Evolutionary conservation across 106 monocot species (phyloP), one percentile per base, ranked within the genome.

Genomic region (Xerophyta viscosa): DNA sequence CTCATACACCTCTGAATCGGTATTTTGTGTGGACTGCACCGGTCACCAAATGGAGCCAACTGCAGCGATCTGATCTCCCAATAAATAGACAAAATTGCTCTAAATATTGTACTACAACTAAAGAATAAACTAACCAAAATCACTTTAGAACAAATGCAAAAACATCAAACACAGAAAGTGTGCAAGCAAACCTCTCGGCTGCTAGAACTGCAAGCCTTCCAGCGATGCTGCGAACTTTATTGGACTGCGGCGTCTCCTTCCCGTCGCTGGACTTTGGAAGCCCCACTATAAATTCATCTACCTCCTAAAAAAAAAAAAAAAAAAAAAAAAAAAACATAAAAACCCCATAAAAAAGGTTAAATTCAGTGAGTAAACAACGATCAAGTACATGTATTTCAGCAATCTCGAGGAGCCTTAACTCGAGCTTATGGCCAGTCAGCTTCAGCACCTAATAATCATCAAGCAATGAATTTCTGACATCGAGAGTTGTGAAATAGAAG

Each of bases 211-310:
- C 94, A 31, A 94, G 57, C 59, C 84, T 84, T 20, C 93, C 83
- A 5, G 79, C 84, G 37, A 88, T 70, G 74, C 83, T 81, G 1
- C 93, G 79, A n/a, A 88, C 80, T 66, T 93, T 93, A 62, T 84
- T 83, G 2, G 93, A 93, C 66, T 93, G 88, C 25, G 56, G 46
- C 29, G 88, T 93, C 66, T 93, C 93, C 59, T 72, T 80, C 23
- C 93, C 88, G 52, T 75, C 74, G 17, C 31, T 51, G 13, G 93
- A 88, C 29, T 30, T 78, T 2, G 93, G 93, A 19, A 94, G 78
- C 50, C 94, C 94, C 43, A 94, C 54, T 8, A 94, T 68, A 24
- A 88, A 78, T 54, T 94, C 94, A 70, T 88, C 88, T 13, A 73
- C 84, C 66, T 88, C 84, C 94, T 84, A 17, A 8, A 54, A 42